Evolutionary conservation across 208 protist genomes (phyloP).

Genomic region (Acanthamoeba royreba): DNA sequence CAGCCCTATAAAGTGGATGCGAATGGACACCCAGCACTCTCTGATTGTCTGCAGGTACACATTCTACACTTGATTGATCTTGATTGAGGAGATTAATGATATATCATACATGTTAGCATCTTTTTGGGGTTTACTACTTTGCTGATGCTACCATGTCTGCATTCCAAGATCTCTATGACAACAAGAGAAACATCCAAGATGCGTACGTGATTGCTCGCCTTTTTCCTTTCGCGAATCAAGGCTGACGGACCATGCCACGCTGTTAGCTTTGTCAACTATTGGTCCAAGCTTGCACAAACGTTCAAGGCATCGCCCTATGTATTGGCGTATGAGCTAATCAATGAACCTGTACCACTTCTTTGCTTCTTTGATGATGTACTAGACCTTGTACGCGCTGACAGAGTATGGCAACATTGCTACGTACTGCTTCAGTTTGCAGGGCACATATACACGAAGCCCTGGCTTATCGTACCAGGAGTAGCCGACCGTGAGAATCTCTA

Average conservation of each 20-base stretch:
- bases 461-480: constrained; percentile 8
- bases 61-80: background rate
- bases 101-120: background rate
- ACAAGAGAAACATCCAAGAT: background rate
- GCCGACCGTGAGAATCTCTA: constrained; percentile 25
- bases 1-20: background rate
- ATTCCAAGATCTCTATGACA: constrained; percentile 33
- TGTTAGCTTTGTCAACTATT: constrained; percentile 34
- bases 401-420: background rate
- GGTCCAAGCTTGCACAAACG: constrained; percentile 24
- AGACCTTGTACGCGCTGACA: background rate
- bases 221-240: background rate
- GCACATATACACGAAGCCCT: constrained; percentile 43
- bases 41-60: background rate
- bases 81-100: background rate
- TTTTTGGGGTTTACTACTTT: background rate
- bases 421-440: constrained; percentile 39
- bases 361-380: background rate
- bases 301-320: constrained; percentile 54
- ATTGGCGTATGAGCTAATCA: constrained; percentile 73
- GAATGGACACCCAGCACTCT: background rate
- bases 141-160: background rate
- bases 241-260: background rate
- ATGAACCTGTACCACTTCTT: constrained; percentile 62
- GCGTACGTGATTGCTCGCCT: background rate